These are phyloP conservation scores for Sphagnum tenellum DNA, from an alignment of 225 moss, liverwort and hornwort species.

Conservation along the genomic window DNA sequence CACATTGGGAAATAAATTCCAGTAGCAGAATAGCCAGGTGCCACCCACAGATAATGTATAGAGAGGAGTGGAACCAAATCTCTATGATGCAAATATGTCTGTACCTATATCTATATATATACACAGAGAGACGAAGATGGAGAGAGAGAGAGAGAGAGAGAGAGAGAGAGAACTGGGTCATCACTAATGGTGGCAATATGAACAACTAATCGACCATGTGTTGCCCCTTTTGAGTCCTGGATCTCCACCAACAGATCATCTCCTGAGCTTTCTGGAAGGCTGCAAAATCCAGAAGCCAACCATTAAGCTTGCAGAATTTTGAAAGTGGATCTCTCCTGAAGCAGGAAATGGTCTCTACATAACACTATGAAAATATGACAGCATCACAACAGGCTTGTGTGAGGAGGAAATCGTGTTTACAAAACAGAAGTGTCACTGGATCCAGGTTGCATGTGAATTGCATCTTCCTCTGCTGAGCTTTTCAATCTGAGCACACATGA, in stretches of 20 bases:
- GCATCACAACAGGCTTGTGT: too few species aligned
- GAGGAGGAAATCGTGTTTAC: slow-evolving; percentile 24
- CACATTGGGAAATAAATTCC: too few species aligned
- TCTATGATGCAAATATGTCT: too few species aligned
- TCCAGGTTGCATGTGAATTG: slow-evolving; percentile 61
- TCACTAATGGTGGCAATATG: slow-evolving; percentile 69
- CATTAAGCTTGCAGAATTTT: too few species aligned
- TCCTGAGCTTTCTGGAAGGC: slow-evolving; percentile 63
- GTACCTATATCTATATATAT: not conserved
- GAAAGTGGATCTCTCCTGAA: too few species aligned
- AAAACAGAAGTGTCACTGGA: slow-evolving; percentile 63
- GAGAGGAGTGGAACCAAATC: too few species aligned
- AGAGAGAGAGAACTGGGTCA: slow-evolving; percentile 45
- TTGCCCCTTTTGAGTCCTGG: slow-evolving; percentile 57
- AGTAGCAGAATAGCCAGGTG: too few species aligned
- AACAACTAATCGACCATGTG: slow-evolving; percentile 64
- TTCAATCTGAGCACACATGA: slow-evolving; percentile 64
- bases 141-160: not conserved
- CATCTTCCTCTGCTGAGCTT: slow-evolving; percentile 73
- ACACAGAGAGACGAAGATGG: not conserved
- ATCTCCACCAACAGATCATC: slow-evolving; percentile 79
- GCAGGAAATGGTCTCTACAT: too few species aligned
- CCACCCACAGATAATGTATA: too few species aligned
- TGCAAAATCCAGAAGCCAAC: slow-evolving; percentile 16
- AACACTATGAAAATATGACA: too few species aligned